A percentile compares a stretch with the other conserved stretches of the same genome.
Conservation (phyloP, 768 basidiomycete genomes). For the Phlebiopsis gigantea region DNA sequence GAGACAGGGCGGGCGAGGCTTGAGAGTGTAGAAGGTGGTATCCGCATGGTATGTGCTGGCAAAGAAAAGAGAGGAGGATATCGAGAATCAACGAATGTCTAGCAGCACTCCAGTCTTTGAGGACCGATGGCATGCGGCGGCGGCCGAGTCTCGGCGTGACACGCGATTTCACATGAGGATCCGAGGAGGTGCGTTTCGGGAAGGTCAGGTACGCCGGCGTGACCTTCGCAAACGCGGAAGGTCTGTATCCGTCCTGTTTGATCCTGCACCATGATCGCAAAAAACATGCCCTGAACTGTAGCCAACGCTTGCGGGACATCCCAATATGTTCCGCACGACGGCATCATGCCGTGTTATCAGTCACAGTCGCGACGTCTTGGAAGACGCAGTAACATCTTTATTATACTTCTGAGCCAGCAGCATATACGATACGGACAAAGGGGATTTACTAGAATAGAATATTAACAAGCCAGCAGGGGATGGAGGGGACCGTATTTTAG, state of each 20-base stretch:
- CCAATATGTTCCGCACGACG: too few relatives aligned
- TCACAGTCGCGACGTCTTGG: too few relatives aligned
- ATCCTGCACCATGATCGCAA: too few relatives aligned
- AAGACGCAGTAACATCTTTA: neutral
- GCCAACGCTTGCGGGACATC: too few relatives aligned
- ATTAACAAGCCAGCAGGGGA: conserved; percentile 1
- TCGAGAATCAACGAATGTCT: neutral
- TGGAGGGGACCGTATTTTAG: neutral
- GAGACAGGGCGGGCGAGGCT: neutral
- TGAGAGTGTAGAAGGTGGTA: neutral
- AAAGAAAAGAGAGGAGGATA: neutral
- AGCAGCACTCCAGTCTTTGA: neutral
- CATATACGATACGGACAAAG: neutral
- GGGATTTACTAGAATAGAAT: neutral
- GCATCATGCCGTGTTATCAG: too few relatives aligned
- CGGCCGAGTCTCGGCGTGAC: conserved; percentile 2
- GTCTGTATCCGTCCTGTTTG: neutral
- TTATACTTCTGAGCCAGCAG: conserved; percentile 4
- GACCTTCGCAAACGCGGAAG: neutral
- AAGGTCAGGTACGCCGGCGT: neutral
- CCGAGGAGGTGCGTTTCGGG: neutral
- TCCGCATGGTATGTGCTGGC: neutral
- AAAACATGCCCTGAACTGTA: too few relatives aligned
- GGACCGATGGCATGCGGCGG: neutral
- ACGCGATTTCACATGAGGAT: conserved; percentile 4